Evolutionary conservation across 2,329 filamentous ascomycete species (phyloP).

Genomic region (Hirsutella rhossiliensis): DNA sequence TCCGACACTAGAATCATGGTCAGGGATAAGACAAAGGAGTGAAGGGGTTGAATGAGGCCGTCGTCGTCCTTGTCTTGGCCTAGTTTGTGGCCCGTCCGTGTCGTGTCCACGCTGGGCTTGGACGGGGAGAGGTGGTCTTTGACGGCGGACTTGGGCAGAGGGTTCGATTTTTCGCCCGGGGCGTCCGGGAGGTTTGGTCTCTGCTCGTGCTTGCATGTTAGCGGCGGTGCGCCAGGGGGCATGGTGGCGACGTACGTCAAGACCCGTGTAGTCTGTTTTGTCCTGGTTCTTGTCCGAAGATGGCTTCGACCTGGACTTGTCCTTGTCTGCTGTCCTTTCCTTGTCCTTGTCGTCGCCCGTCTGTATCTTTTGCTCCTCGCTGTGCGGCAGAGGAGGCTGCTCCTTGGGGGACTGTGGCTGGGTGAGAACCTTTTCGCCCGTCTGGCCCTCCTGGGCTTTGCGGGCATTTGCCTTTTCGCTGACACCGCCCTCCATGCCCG

Average conservation of each 20-base stretch:
- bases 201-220: constrained; percentile 28
- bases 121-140: constrained; percentile 49
- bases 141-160: constrained; percentile 52
- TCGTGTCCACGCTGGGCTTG: constrained; percentile 8
- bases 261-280: constrained; percentile 21
- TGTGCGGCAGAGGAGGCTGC: constrained; percentile 67
- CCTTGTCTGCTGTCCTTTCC: constrained; percentile 23
- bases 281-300: constrained; percentile 27
- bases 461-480: constrained; percentile 73
- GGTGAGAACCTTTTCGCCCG: constrained; percentile 55
- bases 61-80: constrained; percentile 28
- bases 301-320: not conserved
- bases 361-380: constrained; percentile 60
- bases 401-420: constrained; percentile 78
- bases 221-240: not conserved
- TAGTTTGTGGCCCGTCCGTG: constrained; percentile 19
- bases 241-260: constrained; percentile 15
- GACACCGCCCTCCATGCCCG: constrained; percentile 80
- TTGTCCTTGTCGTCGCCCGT: constrained; percentile 28
- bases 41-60: constrained; percentile 64
- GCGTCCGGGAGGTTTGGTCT: constrained; percentile 76
- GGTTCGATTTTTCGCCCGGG: constrained; percentile 61
- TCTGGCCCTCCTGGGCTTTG: constrained; percentile 54
- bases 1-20: constrained; percentile 98
- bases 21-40: constrained; percentile 84